A percentile compares a stretch with the other conserved stretches of the same genome.
Conservation (phyloP, 2,329 filamentous ascomycete species). For the Geosmithia morbida region DNA sequence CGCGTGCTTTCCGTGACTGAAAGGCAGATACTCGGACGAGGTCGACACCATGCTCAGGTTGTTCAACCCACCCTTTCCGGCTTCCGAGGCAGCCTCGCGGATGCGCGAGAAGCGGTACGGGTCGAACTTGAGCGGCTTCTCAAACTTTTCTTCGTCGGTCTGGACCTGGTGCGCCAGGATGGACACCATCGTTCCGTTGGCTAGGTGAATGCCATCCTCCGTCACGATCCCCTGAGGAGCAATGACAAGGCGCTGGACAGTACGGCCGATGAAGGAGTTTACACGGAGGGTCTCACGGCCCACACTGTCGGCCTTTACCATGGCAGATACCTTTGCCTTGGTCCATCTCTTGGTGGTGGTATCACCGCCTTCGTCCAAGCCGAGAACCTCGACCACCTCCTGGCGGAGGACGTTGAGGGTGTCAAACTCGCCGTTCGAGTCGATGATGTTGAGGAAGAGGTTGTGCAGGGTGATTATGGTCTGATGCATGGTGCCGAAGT, state of each 20-base stretch:
- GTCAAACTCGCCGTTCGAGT: conserved; percentile 18
- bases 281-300: conserved; percentile 23
- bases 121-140: conserved; percentile 21
- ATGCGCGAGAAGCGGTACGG: conserved; percentile 22
- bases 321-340: conserved; percentile 18
- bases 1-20: conserved; percentile 22
- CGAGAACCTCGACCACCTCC: conserved; percentile 17
- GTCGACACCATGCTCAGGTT: conserved; percentile 14
- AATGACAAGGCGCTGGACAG: conserved; percentile 11
- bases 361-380: conserved; percentile 4
- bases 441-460: conserved; percentile 20
- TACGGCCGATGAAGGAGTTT: conserved; percentile 10
- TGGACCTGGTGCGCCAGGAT: conserved; percentile 16
- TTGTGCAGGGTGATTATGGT: conserved; percentile 23
- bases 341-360: conserved; percentile 17
- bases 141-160: conserved; percentile 13
- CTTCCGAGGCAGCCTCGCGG: conserved; percentile 4
- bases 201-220: conserved; percentile 14
- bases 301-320: conserved; percentile 24
- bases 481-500: conserved; percentile 24
- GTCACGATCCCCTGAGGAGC: conserved; percentile 12
- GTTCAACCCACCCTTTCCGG: not conserved
- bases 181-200: conserved; percentile 16
- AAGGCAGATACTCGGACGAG: conserved; percentile 15
- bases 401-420: conserved; percentile 21